These are phyloP conservation scores for Sugiyamaella americana DNA, from an alignment of 805 yeast species.

Conservation along the genomic window DNA sequence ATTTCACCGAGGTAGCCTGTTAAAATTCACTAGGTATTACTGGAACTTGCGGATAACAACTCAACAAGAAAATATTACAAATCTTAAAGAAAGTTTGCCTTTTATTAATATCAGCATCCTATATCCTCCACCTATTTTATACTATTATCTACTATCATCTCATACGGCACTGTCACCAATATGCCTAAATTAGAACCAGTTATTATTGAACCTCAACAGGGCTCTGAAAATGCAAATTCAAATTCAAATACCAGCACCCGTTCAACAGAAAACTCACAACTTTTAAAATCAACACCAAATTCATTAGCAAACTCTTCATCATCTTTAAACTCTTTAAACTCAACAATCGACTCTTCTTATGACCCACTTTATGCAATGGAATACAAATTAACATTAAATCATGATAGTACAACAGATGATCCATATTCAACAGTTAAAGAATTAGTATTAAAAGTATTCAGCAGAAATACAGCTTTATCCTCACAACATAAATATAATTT, in stretches of 20 bases:
- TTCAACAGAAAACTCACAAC: background rate
- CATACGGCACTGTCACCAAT: too few relatives aligned
- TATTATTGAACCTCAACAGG: background rate
- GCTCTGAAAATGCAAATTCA: background rate
- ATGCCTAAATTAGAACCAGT: background rate
- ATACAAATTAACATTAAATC: slow-evolving; percentile 12
- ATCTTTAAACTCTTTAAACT: background rate
- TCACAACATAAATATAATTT: slow-evolving; percentile 9
- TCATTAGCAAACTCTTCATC: background rate
- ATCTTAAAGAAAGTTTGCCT: too few relatives aligned
- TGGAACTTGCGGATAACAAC: too few relatives aligned
- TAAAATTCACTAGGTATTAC: too few relatives aligned
- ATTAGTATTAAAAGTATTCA: slow-evolving; percentile 13
- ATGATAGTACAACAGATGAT: slow-evolving; percentile 1
- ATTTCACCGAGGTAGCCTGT: too few relatives aligned
- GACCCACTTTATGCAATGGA: slow-evolving; percentile 17
- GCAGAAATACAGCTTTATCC: slow-evolving; percentile 1
- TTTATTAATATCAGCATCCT: too few relatives aligned
- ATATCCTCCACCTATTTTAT: too few relatives aligned
- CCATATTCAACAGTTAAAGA: slow-evolving; percentile 15
- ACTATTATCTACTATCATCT: background rate
- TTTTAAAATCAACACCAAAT: background rate
- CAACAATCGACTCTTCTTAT: background rate
- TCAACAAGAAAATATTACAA: too few relatives aligned
- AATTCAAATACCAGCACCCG: background rate